Base-by-base conservation (phyloP, 2,329 filamentous ascomycete species). In the Ophiosphaerella korrae region DNA sequence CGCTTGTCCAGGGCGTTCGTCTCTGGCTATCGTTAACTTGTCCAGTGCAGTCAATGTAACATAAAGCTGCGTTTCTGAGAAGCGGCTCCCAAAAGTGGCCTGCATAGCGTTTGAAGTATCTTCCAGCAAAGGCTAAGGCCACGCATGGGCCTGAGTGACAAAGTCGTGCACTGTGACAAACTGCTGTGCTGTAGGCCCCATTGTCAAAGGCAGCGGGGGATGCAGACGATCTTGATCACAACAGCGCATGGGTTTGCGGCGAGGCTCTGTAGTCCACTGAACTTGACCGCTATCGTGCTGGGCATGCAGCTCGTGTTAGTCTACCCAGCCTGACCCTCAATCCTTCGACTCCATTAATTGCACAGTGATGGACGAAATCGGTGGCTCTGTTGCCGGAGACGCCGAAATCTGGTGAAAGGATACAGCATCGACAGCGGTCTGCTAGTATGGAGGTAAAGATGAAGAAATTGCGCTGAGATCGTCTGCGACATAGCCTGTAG, bases 161-260 rank as follows among this genome's bases (percentile, higher is more conserved):
- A 35, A 49, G 26, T 49, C 39, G 32, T 49, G 46, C 34, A 49
- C 38, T 26, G 46, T 49, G 9, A 49, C 46, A 42, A 43, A 43
- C 31, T 36, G 11, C 7, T 32, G 29, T 32, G 3, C 26, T 29
- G 46, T 49, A 31, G 46, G 23, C 9, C 32, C 24, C 6, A 49
- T 39, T 21, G 3, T 6, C 24, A 49, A 16, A 31, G 46, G 26
- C 14, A 33, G 4, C 37, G 46, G 31, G 43, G 38, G 16, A 23
- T 43, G 39, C 21, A 39, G 46, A 38, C 46, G 46, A 43, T 35
- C 46, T 33, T 26, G 29, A 43, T 23, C 46, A 32, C 46, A 49
- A 23, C 46, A 49, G 23, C 40, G 46, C 39, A 38, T 33, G 13
- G 43, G 46, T n/a, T 31, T 49, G 21, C 34, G 34, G 26, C 24